A percentile compares a stretch with the other conserved stretches of the same genome.
Evolutionary conservation across 805 yeast genomes (phyloP).

Genomic region (Kodamaea hsintzibuensis): DNA sequence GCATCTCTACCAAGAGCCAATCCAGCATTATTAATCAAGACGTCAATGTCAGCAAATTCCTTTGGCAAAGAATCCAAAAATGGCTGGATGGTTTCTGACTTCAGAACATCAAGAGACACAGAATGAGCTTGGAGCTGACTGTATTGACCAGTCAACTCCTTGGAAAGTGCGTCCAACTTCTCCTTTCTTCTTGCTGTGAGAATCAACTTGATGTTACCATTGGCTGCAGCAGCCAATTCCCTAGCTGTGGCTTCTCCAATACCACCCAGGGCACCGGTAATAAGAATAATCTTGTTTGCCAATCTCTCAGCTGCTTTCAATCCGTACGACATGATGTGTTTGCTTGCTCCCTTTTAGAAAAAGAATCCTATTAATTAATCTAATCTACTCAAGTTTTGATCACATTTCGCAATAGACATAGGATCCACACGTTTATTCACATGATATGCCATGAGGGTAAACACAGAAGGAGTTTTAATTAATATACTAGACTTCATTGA

Average conservation of each 20-base stretch:
- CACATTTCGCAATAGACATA: neutral
- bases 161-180: constrained; percentile 51
- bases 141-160: constrained; percentile 47
- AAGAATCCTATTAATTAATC: neutral
- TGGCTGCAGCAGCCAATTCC: constrained; percentile 77
- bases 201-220: constrained; percentile 69
- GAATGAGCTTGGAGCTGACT: constrained; percentile 60
- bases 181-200: constrained; percentile 79
- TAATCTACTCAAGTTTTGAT: neutral
- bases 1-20: constrained; percentile 75
- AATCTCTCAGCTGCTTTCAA: constrained; percentile 75
- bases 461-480: neutral
- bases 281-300: constrained; percentile 73
- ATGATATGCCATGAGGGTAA: neutral
- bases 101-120: constrained; percentile 47
- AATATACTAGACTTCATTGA: no score
- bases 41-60: constrained; percentile 64
- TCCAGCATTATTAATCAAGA: constrained; percentile 73
- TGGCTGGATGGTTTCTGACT: constrained; percentile 42
- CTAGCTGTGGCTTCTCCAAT: constrained; percentile 91
- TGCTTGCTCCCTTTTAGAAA: no score
- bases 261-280: constrained; percentile 97
- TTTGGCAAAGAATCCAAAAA: constrained; percentile 57
- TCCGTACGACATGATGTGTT: constrained; percentile 69
- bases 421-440: neutral